Base-by-base conservation (phyloP, 495 filamentous ascomycete species). In the Lichina pygmaea region DNA sequence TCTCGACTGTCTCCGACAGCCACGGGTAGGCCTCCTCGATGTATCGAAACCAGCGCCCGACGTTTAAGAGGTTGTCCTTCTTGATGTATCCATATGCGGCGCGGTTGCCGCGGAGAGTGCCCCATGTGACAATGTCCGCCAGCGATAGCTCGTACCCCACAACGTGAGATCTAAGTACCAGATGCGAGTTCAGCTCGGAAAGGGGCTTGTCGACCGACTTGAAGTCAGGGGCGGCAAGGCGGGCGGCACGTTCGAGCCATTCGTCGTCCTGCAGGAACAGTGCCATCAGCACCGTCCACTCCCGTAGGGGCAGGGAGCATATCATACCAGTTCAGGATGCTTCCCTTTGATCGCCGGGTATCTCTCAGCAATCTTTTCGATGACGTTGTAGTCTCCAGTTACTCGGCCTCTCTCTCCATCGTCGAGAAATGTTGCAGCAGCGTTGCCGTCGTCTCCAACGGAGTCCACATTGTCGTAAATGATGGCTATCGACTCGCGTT, bases 31-130 rank as follows among this genome's bases (percentile, higher is more conserved):
- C 56, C 57, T 83, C 73, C 55, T 92, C 81, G 53, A 97, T 60
- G 58, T 78, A 93, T 46, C 63, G 68, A 60, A 86, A 94, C 89
- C 86, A 97, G 49, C 89, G 70, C 43, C 70, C 71, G 24, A 95
- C 58, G 59, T 92, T 93, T 46, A 70, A 65, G 46, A 92, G 71
- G 9, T 70, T 62, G 36, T 74, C 80, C 54, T 80, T 77, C 59
- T 81, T 84, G 49, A 93, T 66, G 52, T 80, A 78, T 12, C 77
- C 74, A 49, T 75, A 63, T 7, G 81, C 85, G 13, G 86, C 77
- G n/a, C 78, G 72, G 63, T 93, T 94, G 51, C 74, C 78, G 43
- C 81, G 75, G 46, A 97, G 67, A 8, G 80, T 78, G 52, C 75
- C 70, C 83, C 84, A 97, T 41, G 93, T 64, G 49, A 77, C 74